These are phyloP conservation scores for Simplicillium sp. DNA, from an alignment of 2,329 filamentous ascomycete genomes.

Conservation along the genomic window DNA sequence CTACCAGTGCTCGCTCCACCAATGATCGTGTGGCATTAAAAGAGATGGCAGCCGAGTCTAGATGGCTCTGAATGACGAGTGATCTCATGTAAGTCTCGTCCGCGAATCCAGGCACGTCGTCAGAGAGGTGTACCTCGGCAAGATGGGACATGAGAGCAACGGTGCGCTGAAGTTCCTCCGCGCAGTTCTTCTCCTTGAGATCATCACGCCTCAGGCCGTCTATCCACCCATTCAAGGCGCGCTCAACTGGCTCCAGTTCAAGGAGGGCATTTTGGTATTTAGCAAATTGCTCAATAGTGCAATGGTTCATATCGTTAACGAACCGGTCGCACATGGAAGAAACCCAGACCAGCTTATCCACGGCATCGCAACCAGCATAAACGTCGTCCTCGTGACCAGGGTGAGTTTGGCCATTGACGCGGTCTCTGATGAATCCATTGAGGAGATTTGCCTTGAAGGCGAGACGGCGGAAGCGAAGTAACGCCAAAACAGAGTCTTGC, in stretches of 20 bases:
- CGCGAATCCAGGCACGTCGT: conserved; percentile 62
- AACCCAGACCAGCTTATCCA: conserved; percentile 82
- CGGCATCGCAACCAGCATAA: conserved; percentile 69
- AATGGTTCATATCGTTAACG: conserved; percentile 68
- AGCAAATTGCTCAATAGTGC: conserved; percentile 68
- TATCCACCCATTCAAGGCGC: conserved; percentile 80
- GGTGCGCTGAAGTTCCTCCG: conserved; percentile 71
- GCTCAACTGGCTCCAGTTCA: conserved; percentile 86
- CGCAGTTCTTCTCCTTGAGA: conserved; percentile 74
- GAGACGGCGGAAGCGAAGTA: conserved; percentile 80
- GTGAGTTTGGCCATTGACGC: conserved; percentile 58
- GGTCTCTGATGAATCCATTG: conserved; percentile 69
- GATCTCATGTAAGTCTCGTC: conserved; percentile 73
- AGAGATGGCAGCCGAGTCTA: conserved; percentile 66
- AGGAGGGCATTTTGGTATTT: conserved; percentile 71
- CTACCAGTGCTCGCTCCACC: conserved; percentile 61
- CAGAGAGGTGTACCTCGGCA: conserved; percentile 67
- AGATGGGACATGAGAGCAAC: conserved; percentile 84
- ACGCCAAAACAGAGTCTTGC: conserved; percentile 75
- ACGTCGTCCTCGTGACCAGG: conserved; percentile 66
- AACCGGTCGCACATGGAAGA: conserved; percentile 77
- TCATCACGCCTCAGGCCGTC: conserved; percentile 77
- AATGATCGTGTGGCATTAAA: conserved; percentile 55
- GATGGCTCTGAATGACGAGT: conserved; percentile 66
- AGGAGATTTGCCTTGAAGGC: conserved; percentile 80